A percentile compares a stretch with the other conserved stretches of the same genome.
phyloP scores from a whole-genome alignment of 176 grass and related monocot genomes.

The Poa annua region DNA sequence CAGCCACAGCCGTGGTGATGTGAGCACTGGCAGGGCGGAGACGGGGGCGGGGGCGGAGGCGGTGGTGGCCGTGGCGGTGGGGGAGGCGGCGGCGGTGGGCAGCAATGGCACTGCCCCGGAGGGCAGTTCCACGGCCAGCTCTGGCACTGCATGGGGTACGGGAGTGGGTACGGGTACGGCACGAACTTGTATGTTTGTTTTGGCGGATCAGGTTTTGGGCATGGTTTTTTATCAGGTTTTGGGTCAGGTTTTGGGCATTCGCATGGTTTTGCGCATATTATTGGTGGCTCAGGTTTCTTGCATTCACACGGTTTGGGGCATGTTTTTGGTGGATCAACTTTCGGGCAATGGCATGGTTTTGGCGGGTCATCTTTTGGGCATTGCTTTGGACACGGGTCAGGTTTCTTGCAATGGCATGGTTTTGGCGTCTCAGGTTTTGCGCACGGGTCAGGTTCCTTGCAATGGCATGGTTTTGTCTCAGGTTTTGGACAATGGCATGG shows the following conservation, averaged over 20 bases:
- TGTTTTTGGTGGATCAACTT: neutral
- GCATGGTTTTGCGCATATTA: neutral
- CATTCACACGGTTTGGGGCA: neutral
- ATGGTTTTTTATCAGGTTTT: neutral
- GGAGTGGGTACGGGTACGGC: conserved; percentile 31
- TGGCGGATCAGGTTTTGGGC: neutral
- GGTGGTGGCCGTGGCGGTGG: neutral
- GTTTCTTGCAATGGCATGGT: neutral
- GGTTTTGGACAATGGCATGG: neutral
- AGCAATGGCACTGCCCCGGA: conserved; percentile 14
- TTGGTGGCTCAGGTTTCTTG: neutral
- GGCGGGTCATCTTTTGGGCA: neutral
- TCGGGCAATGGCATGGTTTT: neutral
- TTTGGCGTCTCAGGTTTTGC: neutral
- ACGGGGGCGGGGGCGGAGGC: neutral
- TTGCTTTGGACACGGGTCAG: neutral
- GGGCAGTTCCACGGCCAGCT: conserved; percentile 35
- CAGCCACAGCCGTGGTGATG: neutral
- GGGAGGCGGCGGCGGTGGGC: neutral
- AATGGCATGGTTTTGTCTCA: neutral
- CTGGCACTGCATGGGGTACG: conserved; percentile 25
- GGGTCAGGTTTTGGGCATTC: neutral
- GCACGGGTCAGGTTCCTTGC: neutral
- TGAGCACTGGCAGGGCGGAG: conserved; percentile 4
- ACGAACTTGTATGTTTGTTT: conserved; percentile 34